phyloP scores from a whole-genome alignment of 306 rosid genomes.

The Lathyrus sativus region DNA sequence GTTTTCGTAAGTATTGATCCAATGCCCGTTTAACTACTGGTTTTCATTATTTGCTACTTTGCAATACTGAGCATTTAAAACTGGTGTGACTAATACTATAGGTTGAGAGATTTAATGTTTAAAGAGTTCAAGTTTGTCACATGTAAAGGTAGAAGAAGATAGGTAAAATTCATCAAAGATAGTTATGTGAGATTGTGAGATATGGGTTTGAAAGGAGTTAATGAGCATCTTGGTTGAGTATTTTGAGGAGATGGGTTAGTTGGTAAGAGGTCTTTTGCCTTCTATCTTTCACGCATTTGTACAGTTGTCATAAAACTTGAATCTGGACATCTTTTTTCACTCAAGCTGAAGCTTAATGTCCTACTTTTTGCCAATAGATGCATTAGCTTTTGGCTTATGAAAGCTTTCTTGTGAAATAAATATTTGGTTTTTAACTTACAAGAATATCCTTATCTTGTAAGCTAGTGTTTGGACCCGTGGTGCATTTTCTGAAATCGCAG shows the following conservation, averaged over 20 bases:
- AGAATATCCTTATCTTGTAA: background rate
- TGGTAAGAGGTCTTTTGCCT: slow-evolving; percentile 2
- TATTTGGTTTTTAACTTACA: slow-evolving; percentile 2
- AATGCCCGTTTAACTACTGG: slow-evolving; percentile 14
- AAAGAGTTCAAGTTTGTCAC: slow-evolving; percentile 52
- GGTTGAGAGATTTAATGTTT: slow-evolving; percentile 54
- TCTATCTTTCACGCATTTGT: slow-evolving; percentile 2
- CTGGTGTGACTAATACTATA: slow-evolving; percentile 47
- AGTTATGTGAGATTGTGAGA: slow-evolving; percentile 52
- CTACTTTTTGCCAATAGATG: background rate
- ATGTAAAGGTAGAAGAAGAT: slow-evolving; percentile 43
- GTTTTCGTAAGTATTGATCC: too few species aligned
- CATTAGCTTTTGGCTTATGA: slow-evolving; percentile 1
- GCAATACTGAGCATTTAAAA: slow-evolving; percentile 54
- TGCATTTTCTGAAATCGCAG: too few species aligned
- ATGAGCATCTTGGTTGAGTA: slow-evolving; percentile 55
- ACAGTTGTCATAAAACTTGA: slow-evolving; percentile 4
- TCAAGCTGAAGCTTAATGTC: slow-evolving; percentile 12
- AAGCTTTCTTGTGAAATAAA: background rate
- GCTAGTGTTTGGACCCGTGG: too few species aligned
- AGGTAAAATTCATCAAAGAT: slow-evolving; percentile 46
- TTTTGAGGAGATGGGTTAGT: slow-evolving; percentile 53
- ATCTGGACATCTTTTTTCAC: slow-evolving; percentile 5
- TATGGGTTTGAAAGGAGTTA: slow-evolving; percentile 58
- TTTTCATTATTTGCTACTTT: slow-evolving; percentile 33